Base-by-base conservation (phyloP, 345 rosid genomes). In the Erodium maritimum region DNA sequence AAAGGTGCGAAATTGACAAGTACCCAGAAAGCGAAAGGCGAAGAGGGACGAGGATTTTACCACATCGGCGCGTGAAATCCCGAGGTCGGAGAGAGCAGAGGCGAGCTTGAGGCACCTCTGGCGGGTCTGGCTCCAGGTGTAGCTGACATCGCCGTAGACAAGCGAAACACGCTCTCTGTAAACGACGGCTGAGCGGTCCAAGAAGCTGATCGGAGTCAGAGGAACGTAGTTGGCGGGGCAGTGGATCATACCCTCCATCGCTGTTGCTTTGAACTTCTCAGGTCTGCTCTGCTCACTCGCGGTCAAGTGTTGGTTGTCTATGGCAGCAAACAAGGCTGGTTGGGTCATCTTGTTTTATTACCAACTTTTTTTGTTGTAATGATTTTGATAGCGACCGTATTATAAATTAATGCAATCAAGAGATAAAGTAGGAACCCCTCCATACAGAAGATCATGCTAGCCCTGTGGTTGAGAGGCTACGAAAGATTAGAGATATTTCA, bases 81-180 rank as follows among this genome's bases (percentile, higher is more conserved):
- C 84, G 19, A 77, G 74, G 33, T 55, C 65, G 61, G 70, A 45
- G 57, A 83, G 80, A 34, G 80, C 80, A 59, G 89, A 80, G 46
- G 89, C 89, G 52, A 83, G 86, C 63, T 61, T 77, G 68, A 79
- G 14, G 69, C 89, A 83, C 67, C 89, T 64, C 54, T 68, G 66
- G 56, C 23, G 78, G 3, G 85, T 78, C 61, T 80, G 69, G 52
- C 42, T 29, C 89, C 89, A 83, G 0, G 89, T 83, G 71, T 64
- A 79, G 60, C 52, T 57, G 68, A 80, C 70, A 52, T 68, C 79
- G 9, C 82, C 82, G 61, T 77, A 69, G 42, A 79, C 76, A 34
- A 83, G 23, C 22, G 89, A 75, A 60, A 64, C 25, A 4, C 61
- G 57, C 66, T 75, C 79, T 4, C 75, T 56, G 73, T 83, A 80